Base-by-base conservation (phyloP, 2,329 filamentous ascomycete species). In the Colletotrichum chlorophyti region DNA sequence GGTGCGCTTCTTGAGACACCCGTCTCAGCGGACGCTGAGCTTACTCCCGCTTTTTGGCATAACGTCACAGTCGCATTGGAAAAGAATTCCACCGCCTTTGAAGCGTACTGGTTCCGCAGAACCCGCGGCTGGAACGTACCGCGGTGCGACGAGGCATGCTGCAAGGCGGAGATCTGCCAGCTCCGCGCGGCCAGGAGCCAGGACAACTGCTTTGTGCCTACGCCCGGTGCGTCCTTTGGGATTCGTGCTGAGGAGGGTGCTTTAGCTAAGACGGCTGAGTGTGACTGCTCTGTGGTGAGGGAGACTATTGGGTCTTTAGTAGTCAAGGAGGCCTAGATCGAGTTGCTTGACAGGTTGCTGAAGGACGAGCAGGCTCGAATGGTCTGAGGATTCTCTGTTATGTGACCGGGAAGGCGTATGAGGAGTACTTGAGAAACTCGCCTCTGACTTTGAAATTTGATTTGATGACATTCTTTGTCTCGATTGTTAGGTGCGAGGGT, bases 1-100 rank as follows among this genome's bases (percentile, higher is more conserved):
- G 83, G 82, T 6, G 63, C 74, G 1, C 69, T 78, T 1, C 68
- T 82, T 12, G 66, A 60, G 26, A 77, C 80, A 32, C 75, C 79
- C 1, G 62, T 79, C 1, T 51, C 59, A 12, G 40, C 69, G 3
- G 69, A 68, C 9, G 73, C 74, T 4, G 69, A 86, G 62, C 76
- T 88, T 29, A 82, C 79, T 1, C 79, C 83, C 0, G 78, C 78
- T 1, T 86, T 86, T 68, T 87, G 84, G 83, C 83, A 86, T 66
- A 78, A 82, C 62, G 73, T 86, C 17, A 86, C 83, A 1, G 71
- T 70, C 1, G 66, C 72, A 3, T 77, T 86, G 45, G 78, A 82
- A 59, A 63, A 57, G 5, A 68, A 83, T 52, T 62, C 74, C 3
- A 59, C 65, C 0, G 67, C 74, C 1, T 85, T 86, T 63, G 70